Evolutionary conservation across 805 yeast species (phyloP).

Genomic region (Spathaspora gorwiae): DNA sequence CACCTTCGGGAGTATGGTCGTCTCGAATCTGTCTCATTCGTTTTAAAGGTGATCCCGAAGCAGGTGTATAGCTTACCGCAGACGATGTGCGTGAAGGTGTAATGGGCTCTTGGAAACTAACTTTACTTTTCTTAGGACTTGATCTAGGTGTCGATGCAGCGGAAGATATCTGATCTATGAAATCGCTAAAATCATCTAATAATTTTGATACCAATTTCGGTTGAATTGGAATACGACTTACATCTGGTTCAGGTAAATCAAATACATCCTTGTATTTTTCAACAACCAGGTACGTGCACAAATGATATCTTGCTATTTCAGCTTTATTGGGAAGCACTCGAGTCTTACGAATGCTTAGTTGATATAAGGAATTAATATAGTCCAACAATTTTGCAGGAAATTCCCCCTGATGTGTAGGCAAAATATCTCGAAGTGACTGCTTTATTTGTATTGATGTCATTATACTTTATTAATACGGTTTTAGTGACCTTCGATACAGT

Average conservation of each 20-base stretch:
- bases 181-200: slow-evolving; percentile 42
- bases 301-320: slow-evolving; percentile 63
- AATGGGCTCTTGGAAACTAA: slow-evolving; percentile 14
- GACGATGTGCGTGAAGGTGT: slow-evolving; percentile 9
- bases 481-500: background rate
- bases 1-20: background rate
- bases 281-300: slow-evolving; percentile 61
- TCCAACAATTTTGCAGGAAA: slow-evolving; percentile 4
- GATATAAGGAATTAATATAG: slow-evolving; percentile 41
- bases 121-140: slow-evolving; percentile 19
- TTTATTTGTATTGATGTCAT: slow-evolving; percentile 16
- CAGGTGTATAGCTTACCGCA: slow-evolving; percentile 23
- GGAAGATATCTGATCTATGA: slow-evolving; percentile 21
- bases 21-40: slow-evolving; percentile 12
- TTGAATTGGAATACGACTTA: slow-evolving; percentile 56
- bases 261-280: slow-evolving; percentile 43
- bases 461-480: background rate
- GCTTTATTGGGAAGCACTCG: slow-evolving; percentile 47
- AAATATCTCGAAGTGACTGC: slow-evolving; percentile 42
- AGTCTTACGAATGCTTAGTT: slow-evolving; percentile 47
- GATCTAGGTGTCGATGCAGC: slow-evolving; percentile 16
- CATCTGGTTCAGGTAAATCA: slow-evolving; percentile 45
- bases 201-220: slow-evolving; percentile 37
- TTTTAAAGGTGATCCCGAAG: slow-evolving; percentile 34
- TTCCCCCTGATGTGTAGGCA: slow-evolving; percentile 39